phyloP scores from a whole-genome alignment of 2,329 filamentous ascomycete genomes.

The Davidsoniella australis region DNA sequence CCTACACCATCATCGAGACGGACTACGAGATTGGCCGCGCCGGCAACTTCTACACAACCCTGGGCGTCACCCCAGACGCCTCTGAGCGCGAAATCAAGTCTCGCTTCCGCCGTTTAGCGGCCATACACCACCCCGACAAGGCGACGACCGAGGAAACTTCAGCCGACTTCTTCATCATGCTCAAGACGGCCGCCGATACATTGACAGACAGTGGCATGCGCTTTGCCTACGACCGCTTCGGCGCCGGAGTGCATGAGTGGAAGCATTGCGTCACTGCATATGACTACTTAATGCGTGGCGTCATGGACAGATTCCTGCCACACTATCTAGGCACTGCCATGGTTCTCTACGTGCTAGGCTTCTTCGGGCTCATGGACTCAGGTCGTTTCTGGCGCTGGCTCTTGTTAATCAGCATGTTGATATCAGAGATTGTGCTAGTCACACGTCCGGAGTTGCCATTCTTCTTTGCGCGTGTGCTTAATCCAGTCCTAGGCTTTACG shows the following conservation, averaged over 20 bases:
- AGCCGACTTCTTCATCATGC: constrained; percentile 51
- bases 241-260: constrained; percentile 53
- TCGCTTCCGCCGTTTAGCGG: constrained; percentile 61
- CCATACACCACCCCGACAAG: constrained; percentile 75
- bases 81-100: constrained; percentile 66
- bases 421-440: constrained; percentile 39
- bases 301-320: constrained; percentile 36
- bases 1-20: constrained; percentile 85
- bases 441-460: constrained; percentile 36
- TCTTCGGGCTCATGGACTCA: constrained; percentile 51
- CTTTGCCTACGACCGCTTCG: constrained; percentile 83
- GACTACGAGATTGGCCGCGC: constrained; percentile 58
- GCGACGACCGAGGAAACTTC: constrained; percentile 19
- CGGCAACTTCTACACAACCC: constrained; percentile 63
- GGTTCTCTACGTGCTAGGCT: constrained; percentile 41
- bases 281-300: constrained; percentile 55
- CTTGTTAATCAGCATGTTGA: constrained; percentile 32
- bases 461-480: constrained; percentile 26
- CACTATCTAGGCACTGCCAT: constrained; percentile 43
- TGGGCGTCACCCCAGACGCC: constrained; percentile 52
- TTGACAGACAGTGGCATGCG: constrained; percentile 58
- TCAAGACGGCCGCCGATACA: constrained; percentile 71
- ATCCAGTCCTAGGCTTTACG: constrained; percentile 25
- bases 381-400: constrained; percentile 51
- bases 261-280: constrained; percentile 46